These are phyloP conservation scores for Exsudoporus frostii DNA, from an alignment of 768 basidiomycete genomes.

Conservation along the genomic window DNA sequence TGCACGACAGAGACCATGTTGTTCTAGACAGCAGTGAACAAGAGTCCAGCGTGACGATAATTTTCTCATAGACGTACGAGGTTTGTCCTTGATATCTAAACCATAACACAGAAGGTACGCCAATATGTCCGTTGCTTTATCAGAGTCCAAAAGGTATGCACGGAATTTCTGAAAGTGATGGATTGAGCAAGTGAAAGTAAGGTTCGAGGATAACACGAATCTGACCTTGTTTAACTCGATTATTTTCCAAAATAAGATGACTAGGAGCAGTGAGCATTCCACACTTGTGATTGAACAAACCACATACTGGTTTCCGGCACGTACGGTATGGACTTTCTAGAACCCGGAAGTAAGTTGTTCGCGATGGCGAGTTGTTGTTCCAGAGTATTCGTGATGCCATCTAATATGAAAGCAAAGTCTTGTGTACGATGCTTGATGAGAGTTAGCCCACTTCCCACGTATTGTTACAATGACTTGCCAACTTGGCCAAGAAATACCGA, in stretches of 20 bases:
- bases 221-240: constrained; percentile 88
- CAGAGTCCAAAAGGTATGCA: constrained; percentile 74
- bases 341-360: constrained; percentile 79
- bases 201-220: background rate
- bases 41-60: background rate
- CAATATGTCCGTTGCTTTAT: constrained; percentile 72
- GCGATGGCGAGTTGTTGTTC: constrained; percentile 73
- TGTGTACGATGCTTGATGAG: constrained; percentile 72
- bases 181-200: constrained; percentile 1
- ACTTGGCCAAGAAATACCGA: constrained; percentile 85
- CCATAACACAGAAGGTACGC: constrained; percentile 78
- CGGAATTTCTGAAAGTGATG: constrained; percentile 77
- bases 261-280: constrained; percentile 36
- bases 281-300: background rate
- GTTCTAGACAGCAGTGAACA: constrained; percentile 50
- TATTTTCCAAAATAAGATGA: constrained; percentile 86
- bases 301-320: constrained; percentile 75
- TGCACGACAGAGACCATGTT: constrained; percentile 86
- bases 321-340: constrained; percentile 79
- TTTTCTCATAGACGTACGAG: constrained; percentile 51
- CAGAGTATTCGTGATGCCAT: constrained; percentile 65
- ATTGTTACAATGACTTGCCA: constrained; percentile 44
- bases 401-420: constrained; percentile 83
- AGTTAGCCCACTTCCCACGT: constrained; percentile 8
- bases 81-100: constrained; percentile 90